Evolutionary conservation across 768 basidiomycete genomes (phyloP), one percentile per base, ranked within the genome.

Genomic region (Amanita phalloides): DNA sequence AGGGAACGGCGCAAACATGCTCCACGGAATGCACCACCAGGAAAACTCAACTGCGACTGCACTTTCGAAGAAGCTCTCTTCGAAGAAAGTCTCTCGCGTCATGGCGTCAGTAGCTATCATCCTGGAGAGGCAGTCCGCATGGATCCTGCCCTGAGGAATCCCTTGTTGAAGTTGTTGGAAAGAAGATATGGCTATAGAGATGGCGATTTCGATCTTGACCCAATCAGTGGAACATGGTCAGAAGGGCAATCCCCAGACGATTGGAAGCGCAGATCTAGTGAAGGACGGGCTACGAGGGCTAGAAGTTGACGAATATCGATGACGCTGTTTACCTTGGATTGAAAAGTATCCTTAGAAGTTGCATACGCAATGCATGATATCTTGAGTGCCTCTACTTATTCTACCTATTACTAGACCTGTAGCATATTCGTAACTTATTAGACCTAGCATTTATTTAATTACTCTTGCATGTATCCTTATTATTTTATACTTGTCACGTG

Each of bases 101-200:
- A 91, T 54, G 75, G 72, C 4, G 86, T 92, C 13, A 89, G 89
- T 23, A 82, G 83, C 62, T 91, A 90, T 60, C 79, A 79, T 55
- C 90, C 89, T 0, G 90, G 89, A 48, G 90, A 90, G 64, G 82
- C 66, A 51, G 89, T 91, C 46, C 82, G 89, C 60, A 91, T 92
- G 88, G 89, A 92, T 60, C 89, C 89, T 8, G 87, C 84, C 33
- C 69, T 92, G 53, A 78, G 89, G 37, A 90, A 90, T 55, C 86
- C 88, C 26, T 75, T 91, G 42, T 72, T 91, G 54, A 77, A 72
- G 65, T 69, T 92, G 30, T 69, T 92, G 30, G 72, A 89, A 63
- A 61, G 76, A 56, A 77, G 88, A 37, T 92, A 87, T 60, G 77
- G 75, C 25, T 92, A 92, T 66, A 76, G 76, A 50, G 89, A 92